Base-by-base conservation (phyloP, 2,329 filamentous ascomycete genomes). In the Fusarium sp. region DNA sequence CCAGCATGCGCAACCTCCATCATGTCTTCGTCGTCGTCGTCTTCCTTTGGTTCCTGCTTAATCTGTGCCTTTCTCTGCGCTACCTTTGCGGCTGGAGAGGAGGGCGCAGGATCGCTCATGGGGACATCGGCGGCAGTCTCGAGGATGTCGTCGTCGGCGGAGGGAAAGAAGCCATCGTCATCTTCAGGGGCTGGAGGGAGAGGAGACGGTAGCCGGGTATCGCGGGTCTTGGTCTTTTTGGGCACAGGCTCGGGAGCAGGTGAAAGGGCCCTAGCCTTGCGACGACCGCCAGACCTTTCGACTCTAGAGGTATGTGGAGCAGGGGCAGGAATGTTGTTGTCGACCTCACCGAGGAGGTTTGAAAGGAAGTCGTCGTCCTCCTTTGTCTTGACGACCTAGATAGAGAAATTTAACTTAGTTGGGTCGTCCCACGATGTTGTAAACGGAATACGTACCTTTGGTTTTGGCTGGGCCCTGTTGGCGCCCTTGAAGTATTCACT, bases 401-500 rank as follows among this genome's bases (percentile, higher is more conserved):
- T 26, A 50, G 75, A 18, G 80, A 75, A 58, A 58, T n/a, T 70
- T 39, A 64, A 55, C 32, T 70, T 35, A 66, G 63, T 63, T 9
- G 36, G 15, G 13, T n/a, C 15, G 12, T 48, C 44, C 17, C 26
- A 35, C 13, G 13, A 30, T 36, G 12, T 11, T 7, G n/a, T 18
- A 15, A 30, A 9, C n/a, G 2, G 30, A 10, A 48, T 36, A 11
- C 55, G 66, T 83, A 95, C 94, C 89, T 98, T 98, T 24, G 93
- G 88, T 81, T 98, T 98, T 20, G 92, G 86, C 65, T 91, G 91
- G 57, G 88, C 83, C 74, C 88, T 88, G 68, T 86, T 86, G 39
- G 90, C 89, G 62, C 94, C 94, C 77, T 93, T 93, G 81, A 99
- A 98, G 84, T 97, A 99, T 79, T 97, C 96, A 83, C 92, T 95